Base-by-base conservation (phyloP, 805 yeast genomes). In the Candida sithepensis region DNA sequence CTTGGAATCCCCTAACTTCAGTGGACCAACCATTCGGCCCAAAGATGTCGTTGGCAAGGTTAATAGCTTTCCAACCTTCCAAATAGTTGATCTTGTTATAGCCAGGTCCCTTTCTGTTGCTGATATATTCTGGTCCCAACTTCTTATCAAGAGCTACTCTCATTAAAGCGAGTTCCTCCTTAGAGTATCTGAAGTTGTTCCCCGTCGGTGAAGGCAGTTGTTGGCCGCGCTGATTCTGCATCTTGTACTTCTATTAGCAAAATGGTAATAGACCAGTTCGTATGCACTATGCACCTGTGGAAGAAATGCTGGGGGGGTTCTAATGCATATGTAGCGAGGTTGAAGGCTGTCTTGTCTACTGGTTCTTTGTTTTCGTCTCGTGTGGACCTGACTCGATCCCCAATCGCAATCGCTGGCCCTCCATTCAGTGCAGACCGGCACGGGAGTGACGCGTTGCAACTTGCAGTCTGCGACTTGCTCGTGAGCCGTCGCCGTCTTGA, bases 1-100 rank as follows among this genome's bases (percentile, higher is more conserved):
- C 84, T 24, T 77, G 81, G 14, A 82, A 76, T 39, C 72, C 73
- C 49, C 79, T 78, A 4, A 87, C 75, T 56, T 86, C 92, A 0
- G 90, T 81, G 54, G 75, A 73, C 96, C 96, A 87, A 1, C 94
- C 94, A 59, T 85, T 82, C 56, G 84, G 86, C 0, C 95, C 95
- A 72, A 87, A 86, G 3, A 87, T 81, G 56, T 83, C 85, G 58
- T 87, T 87, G 13, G 96, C 95, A 41, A 87, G 64, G 58, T 84
- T 84, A 34, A 87, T 75, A 2, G 88, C 92, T 60, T 80, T 84
- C 90, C 92, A 86, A 1, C 95, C 96, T 64, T 86, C 94, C 37
- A 87, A 74, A 57, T 87, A 86, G 2, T 85, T 81, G 3, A 87
- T 87, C 46, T 77, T 72, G 41, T 73, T 74, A 13, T 85, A 83